phyloP scores from a whole-genome alignment of 139 green algal genomes.

The Haematococcus sp. region DNA sequence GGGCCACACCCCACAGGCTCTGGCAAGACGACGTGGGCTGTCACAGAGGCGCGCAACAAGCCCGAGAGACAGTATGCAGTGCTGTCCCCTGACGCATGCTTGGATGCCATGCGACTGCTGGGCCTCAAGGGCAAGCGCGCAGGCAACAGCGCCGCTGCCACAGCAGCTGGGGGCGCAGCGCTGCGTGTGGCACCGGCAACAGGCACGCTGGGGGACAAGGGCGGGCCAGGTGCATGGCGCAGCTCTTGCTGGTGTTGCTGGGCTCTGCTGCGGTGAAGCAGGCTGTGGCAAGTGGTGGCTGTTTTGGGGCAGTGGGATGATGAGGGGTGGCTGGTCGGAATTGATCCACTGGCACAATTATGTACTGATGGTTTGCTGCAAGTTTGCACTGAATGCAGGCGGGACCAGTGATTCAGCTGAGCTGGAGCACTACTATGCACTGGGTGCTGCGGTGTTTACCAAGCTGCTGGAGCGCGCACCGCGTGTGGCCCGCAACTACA shows the following conservation, averaged over 20 bases:
- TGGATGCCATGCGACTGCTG: slow-evolving; percentile 39
- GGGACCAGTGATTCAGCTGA: neutral
- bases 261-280: too few relatives aligned
- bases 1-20: slow-evolving; percentile 13
- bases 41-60: slow-evolving; percentile 2
- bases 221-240: too few relatives aligned
- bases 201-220: too few relatives aligned
- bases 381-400: neutral
- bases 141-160: too few relatives aligned
- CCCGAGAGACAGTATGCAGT: slow-evolving; percentile 35
- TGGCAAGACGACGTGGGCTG: slow-evolving; percentile 51
- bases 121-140: too few relatives aligned
- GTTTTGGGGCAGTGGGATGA: too few relatives aligned
- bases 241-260: too few relatives aligned
- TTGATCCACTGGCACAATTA: too few relatives aligned
- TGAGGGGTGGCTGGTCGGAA: too few relatives aligned
- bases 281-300: too few relatives aligned
- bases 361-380: neutral
- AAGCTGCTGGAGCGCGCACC: slow-evolving; percentile 29
- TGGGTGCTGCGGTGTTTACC: slow-evolving; percentile 26
- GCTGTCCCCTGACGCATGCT: slow-evolving; percentile 27
- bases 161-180: neutral
- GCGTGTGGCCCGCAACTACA: slow-evolving; percentile 43
- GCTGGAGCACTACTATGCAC: slow-evolving; percentile 11
- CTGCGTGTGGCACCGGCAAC: neutral